Base-by-base conservation (phyloP, 148 eudicot genomes). In the Camellia sinensis region DNA sequence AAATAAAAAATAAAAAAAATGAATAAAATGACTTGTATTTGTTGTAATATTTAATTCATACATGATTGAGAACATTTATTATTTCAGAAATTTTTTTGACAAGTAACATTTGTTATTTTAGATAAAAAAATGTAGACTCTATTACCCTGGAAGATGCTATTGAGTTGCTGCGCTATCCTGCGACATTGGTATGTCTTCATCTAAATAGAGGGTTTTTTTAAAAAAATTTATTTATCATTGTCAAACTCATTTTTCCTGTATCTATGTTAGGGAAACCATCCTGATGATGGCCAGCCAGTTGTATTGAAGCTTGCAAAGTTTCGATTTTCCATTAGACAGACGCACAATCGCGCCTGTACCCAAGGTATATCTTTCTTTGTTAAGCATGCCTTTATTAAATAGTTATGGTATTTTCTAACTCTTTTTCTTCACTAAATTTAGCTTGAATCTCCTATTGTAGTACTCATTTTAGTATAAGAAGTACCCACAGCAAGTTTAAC, bases 201-300 rank as follows among this genome's bases (percentile, higher is more conserved):
- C 80, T 67, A 29, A 13, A 63, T 37, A 15, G 37, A 54, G 61
- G 60, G 70, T 56, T 63, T 37, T 66, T 63, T 68, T 76, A 14
- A 29, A 29, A 29, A 29, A 29, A 29, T 0, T 29, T 29, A 29
- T 44, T 59, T 81, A 52, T 54, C 50, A 12, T 57, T 15, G 13
- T 44, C 70, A 74, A 59, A 48, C 66, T 69, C 21, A 70, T 73
- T 72, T 78, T 71, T 11, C 17, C 46, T 74, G 17, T 7, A 67
- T 76, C 75, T 15, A 6, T 82, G 60, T 81, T 85, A 94, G 99
- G 99, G 99, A 79, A 84, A 86, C 63, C 97, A 96, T 80, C 99
- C 95, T 29, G 90, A 83, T 17, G 94, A 88, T 85, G 85, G 87
- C 66, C 87, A 71, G 65, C 98, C 97, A 60, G 86, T 96, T 67